Evolutionary conservation across 805 yeast species (phyloP).

Genomic region (Starmerella tilneyi): DNA sequence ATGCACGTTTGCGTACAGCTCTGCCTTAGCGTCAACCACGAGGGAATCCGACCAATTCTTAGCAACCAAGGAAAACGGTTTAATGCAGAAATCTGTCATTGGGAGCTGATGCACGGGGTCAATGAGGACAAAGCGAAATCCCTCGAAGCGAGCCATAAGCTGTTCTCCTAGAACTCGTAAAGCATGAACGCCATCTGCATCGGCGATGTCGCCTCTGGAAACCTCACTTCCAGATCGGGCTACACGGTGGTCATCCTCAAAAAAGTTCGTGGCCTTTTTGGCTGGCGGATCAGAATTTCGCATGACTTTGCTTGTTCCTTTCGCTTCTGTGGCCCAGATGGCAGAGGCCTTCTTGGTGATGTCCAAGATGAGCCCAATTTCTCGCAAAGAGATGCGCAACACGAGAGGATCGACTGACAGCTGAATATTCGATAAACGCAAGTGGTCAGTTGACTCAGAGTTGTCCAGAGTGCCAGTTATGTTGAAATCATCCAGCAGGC

Average conservation of each 20-base stretch:
- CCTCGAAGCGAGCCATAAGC: constrained; percentile 55
- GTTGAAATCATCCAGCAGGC: constrained; percentile 84
- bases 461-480: constrained; percentile 63
- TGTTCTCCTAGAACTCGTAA: constrained; percentile 55
- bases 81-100: constrained; percentile 61
- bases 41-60: constrained; percentile 81
- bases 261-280: constrained; percentile 14
- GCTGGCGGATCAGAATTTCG: constrained; percentile 8
- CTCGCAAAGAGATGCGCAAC: constrained; percentile 74
- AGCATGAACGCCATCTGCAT: not conserved
- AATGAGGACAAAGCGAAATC: constrained; percentile 67
- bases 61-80: constrained; percentile 57
- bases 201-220: not conserved
- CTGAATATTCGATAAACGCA: constrained; percentile 52
- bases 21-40: constrained; percentile 55
- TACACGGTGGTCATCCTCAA: constrained; percentile 17
- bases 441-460: constrained; percentile 50
- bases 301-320: not conserved
- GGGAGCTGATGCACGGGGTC: constrained; percentile 92
- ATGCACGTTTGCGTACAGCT: constrained; percentile 62
- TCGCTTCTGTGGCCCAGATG: constrained; percentile 18
- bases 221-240: constrained; percentile 1
- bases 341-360: constrained; percentile 63
- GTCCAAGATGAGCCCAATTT: constrained; percentile 65
- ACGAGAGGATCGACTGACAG: constrained; percentile 70